Evolutionary conservation across 2,329 filamentous ascomycete species (phyloP).

Genomic region (Geosmithia morbida): DNA sequence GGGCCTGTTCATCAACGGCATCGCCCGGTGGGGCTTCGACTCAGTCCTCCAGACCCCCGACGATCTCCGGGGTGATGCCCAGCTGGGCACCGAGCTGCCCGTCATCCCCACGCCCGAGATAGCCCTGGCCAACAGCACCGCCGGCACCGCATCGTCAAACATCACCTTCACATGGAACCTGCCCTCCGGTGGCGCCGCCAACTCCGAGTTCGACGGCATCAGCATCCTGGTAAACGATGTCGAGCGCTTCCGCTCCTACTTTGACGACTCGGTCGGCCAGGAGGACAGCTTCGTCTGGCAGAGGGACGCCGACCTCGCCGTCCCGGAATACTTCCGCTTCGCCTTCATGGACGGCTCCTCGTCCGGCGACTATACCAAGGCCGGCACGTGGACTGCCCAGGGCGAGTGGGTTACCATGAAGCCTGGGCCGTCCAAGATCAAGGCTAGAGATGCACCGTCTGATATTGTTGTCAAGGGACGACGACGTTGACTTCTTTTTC

Average conservation of each 20-base stretch:
- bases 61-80: constrained; percentile 55
- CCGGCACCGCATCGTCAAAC: constrained; percentile 32
- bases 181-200: constrained; percentile 11
- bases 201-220: constrained; percentile 53
- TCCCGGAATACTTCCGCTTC: constrained; percentile 66
- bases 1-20: constrained; percentile 86
- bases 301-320: constrained; percentile 24
- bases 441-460: background rate
- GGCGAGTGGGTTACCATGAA: constrained; percentile 54
- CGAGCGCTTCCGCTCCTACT: constrained; percentile 62
- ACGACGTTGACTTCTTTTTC: background rate
- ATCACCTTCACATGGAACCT: constrained; percentile 47
- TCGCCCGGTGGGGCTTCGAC: constrained; percentile 89
- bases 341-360: constrained; percentile 53
- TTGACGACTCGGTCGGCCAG: constrained; percentile 35
- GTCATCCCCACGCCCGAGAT: constrained; percentile 31
- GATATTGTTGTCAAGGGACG: background rate
- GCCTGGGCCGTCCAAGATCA: constrained; percentile 39
- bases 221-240: constrained; percentile 78
- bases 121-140: constrained; percentile 15
- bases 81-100: constrained; percentile 47
- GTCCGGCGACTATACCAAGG: constrained; percentile 60
- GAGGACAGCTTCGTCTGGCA: constrained; percentile 41
- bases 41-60: constrained; percentile 70
- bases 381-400: constrained; percentile 52